Evolutionary conservation across 768 basidiomycete species (phyloP), one percentile per base, ranked within the genome.

Genomic region (Lactifluus volemus): DNA sequence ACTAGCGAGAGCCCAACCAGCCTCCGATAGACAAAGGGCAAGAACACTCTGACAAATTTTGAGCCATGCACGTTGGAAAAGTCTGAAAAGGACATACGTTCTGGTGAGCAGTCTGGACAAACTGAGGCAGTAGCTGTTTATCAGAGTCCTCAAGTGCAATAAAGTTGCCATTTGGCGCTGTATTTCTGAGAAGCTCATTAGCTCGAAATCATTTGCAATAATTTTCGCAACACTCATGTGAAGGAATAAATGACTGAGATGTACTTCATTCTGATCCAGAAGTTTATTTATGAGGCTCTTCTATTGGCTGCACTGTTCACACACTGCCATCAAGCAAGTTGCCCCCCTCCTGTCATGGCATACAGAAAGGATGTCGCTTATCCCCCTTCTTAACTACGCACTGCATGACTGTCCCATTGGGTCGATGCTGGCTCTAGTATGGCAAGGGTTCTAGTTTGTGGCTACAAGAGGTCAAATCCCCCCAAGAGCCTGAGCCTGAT

Each of bases 221-320:
- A 29, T 25, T 14, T 30, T 41, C 29, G 14, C 21, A 21, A 34
- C 5, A 70, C 78, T 71, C 65, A 77, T 77, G 84, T 87, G 64
- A 89, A 88, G 3, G 88, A 79, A 71, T 86, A 91, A 11, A 81
- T 81, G 63, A 88, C 70, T 56, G 82, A 77, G 2, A 81, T 88
- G 72, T 89, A 90, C 72, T 79, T 80, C 4, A 11, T 47, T 47
- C 21, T 47, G 45, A 47, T 47, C 45, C 3, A 47, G 45, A 21
- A 47, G 45, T 47, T 25, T 47, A 47, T 25, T 47, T n/a, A 8
- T 17, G 3, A 45, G 6, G 42, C 6, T 11, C 2, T 25, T 42
- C 14, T 30, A 29, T 53, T 54, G 41, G 53, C 12, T 14, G 10
- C 5, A 1, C 9, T 11, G 19, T 34, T 29, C 34, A 36, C 50